Evolutionary conservation across 2,329 filamentous ascomycete species (phyloP).

Genomic region (Talaromyces islandicus): DNA sequence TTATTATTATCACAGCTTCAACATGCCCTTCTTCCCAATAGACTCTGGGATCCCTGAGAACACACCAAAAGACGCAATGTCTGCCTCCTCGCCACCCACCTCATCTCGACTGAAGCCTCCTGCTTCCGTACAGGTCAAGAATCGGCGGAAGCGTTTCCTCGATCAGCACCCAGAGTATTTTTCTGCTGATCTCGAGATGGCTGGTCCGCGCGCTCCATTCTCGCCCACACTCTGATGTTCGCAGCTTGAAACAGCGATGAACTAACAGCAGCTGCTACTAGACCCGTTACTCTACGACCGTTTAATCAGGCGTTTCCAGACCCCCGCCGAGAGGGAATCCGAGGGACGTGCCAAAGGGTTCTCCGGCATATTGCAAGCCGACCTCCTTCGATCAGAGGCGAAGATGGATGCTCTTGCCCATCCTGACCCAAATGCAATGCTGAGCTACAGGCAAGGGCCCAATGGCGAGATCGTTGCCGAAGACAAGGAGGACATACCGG

Average conservation of each 20-base stretch:
- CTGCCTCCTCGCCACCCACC: background rate
- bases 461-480: constrained; percentile 54
- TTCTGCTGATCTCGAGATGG: constrained; percentile 55
- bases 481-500: constrained; percentile 52
- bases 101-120: constrained; percentile 23
- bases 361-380: constrained; percentile 70
- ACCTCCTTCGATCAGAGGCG: constrained; percentile 69
- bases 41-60: background rate
- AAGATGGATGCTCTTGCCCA: constrained; percentile 60
- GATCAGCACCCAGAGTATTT: constrained; percentile 69
- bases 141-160: constrained; percentile 72
- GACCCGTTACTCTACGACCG: constrained; percentile 79
- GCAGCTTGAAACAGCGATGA: background rate
- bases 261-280: constrained; percentile 26
- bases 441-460: constrained; percentile 45
- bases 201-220: constrained; percentile 42
- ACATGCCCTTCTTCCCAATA: constrained; percentile 8
- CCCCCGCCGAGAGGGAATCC: constrained; percentile 63
- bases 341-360: constrained; percentile 72
- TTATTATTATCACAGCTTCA: background rate
- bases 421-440: constrained; percentile 45
- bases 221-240: constrained; percentile 6
- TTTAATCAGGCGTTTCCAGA: constrained; percentile 71
- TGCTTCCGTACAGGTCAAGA: constrained; percentile 55
- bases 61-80: background rate